Evolutionary conservation across 345 rosid genomes (phyloP).

Genomic region (Sonneratia caseolaris): DNA sequence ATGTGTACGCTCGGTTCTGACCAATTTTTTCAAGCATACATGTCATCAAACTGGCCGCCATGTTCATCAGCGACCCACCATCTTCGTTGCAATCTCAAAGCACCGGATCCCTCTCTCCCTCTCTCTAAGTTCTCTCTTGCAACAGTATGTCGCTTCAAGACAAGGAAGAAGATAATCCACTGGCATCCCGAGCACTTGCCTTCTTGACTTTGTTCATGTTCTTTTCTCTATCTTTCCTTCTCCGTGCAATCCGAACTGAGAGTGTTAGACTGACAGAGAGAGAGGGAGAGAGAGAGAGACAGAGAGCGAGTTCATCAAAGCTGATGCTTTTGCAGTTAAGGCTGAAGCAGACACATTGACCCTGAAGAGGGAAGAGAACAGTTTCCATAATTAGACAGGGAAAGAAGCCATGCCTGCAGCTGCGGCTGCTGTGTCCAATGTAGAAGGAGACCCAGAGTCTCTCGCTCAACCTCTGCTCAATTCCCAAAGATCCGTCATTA

Average conservation of each 20-base stretch:
- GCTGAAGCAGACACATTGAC: background rate
- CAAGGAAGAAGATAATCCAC: background rate
- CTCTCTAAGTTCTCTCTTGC: background rate
- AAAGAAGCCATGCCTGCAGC: slow-evolving; percentile 5
- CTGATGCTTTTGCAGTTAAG: background rate
- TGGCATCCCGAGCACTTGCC: background rate
- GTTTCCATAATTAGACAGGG: background rate
- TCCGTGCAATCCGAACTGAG: background rate
- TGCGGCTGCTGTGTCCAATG: slow-evolving; percentile 5
- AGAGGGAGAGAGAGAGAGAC: background rate
- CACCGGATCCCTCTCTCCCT: background rate
- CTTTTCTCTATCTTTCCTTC: background rate
- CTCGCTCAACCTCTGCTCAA: slow-evolving; percentile 39
- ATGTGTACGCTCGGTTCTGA: too few species aligned
- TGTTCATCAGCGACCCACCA: too few species aligned
- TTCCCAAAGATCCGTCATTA: slow-evolving; percentile 31
- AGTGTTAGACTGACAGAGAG: background rate
- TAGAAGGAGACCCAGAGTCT: slow-evolving; percentile 31
- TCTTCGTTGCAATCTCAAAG: background rate
- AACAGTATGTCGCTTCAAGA: background rate
- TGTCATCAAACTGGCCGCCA: too few species aligned
- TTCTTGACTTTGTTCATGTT: background rate
- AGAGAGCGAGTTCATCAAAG: background rate
- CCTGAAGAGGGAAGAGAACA: slow-evolving; percentile 1
- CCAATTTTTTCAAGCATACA: too few species aligned